A percentile compares a stretch with the other conserved stretches of the same genome.
Conservation (phyloP, 1,284 basidiomycete genomes). For the Cutaneotrichosporon cutaneum region DNA sequence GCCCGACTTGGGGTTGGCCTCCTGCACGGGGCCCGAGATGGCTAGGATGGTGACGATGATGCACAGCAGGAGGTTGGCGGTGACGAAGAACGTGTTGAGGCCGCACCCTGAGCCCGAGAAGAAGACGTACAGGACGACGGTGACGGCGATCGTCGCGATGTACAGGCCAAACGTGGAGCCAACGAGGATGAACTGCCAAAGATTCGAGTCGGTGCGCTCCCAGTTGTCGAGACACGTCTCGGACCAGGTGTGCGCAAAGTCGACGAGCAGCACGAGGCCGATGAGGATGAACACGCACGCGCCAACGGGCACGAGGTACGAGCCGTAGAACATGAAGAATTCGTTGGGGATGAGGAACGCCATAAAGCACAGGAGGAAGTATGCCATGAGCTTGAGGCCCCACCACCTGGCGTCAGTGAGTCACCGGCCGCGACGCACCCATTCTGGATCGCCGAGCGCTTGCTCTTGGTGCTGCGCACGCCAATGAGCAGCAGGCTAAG, state of each 20-base stretch:
- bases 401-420: constrained; percentile 70
- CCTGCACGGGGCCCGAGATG: constrained; percentile 83
- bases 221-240: constrained; percentile 95
- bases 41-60: constrained; percentile 79
- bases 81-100: constrained; percentile 90
- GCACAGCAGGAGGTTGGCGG: constrained; percentile 82
- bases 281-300: constrained; percentile 92
- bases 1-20: constrained; percentile 89
- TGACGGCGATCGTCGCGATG: constrained; percentile 74
- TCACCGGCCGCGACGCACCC: constrained; percentile 60
- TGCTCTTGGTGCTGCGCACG: constrained; percentile 83
- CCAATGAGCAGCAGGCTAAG: constrained; percentile 77
- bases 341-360: constrained; percentile 66
- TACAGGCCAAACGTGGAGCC: constrained; percentile 91
- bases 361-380: constrained; percentile 79
- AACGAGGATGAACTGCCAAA: constrained; percentile 96
- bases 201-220: constrained; percentile 79
- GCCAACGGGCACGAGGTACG: constrained; percentile 86
- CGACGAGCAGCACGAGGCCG: constrained; percentile 93
- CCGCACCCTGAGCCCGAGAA: constrained; percentile 84
- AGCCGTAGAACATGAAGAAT: constrained; percentile 71
- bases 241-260: constrained; percentile 98
- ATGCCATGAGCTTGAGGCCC: constrained; percentile 92
- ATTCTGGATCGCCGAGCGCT: constrained; percentile 92
- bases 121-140: constrained; percentile 84